These are phyloP conservation scores for Suillus sp. DNA, from an alignment of 768 basidiomycete species.

Conservation along the genomic window DNA sequence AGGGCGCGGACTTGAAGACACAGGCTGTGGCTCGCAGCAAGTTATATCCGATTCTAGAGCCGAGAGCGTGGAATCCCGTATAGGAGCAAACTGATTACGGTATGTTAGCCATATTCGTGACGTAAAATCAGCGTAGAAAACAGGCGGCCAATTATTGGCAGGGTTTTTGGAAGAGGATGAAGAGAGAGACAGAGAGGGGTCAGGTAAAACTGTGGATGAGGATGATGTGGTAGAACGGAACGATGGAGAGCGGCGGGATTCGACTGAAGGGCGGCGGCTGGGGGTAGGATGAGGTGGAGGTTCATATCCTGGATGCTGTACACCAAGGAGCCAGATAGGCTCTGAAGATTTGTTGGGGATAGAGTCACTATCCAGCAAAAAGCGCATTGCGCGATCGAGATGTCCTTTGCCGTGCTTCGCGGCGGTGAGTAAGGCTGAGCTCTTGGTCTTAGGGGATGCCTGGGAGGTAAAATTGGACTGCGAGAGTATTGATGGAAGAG, in stretches of 20 bases:
- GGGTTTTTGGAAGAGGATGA: slow-evolving; percentile 33
- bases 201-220: slow-evolving; percentile 32
- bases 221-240: slow-evolving; percentile 49
- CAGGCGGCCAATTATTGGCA: slow-evolving; percentile 66
- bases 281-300: slow-evolving; percentile 32
- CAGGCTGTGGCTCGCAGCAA: slow-evolving; percentile 35
- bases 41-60: slow-evolving; percentile 42
- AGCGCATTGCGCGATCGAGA: slow-evolving; percentile 82
- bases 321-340: slow-evolving; percentile 88
- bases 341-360: slow-evolving; percentile 80
- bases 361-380: slow-evolving; percentile 89
- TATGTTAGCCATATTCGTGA: slow-evolving; percentile 92
- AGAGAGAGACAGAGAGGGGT: slow-evolving; percentile 39
- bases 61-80: slow-evolving; percentile 61
- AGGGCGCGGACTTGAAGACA: slow-evolving; percentile 44
- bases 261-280: slow-evolving; percentile 41
- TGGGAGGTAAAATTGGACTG: slow-evolving; percentile 40
- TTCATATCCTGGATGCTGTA: slow-evolving; percentile 78
- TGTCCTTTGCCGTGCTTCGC: slow-evolving; percentile 76
- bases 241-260: slow-evolving; percentile 44
- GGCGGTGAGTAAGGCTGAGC: slow-evolving; percentile 59
- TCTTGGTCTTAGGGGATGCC: slow-evolving; percentile 45
- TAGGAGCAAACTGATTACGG: slow-evolving; percentile 82
- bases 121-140: slow-evolving; percentile 88
- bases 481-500: slow-evolving; percentile 60